These are phyloP conservation scores for Xylaria curta DNA, from an alignment of 495 filamentous ascomycete genomes.

Conservation along the genomic window DNA sequence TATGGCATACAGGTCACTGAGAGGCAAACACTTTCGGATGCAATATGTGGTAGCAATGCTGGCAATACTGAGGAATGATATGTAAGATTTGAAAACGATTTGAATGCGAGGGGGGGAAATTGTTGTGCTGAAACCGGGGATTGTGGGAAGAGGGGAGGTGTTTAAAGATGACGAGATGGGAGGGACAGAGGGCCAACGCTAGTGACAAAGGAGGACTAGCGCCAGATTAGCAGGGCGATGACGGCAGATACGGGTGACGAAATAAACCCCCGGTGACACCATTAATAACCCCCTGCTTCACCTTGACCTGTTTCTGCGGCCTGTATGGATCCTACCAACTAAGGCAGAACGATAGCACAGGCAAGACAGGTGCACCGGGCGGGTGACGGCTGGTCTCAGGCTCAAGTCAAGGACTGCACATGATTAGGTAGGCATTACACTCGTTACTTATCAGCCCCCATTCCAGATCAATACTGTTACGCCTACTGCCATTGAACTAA, in stretches of 20 bases:
- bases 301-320: background rate
- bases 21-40: background rate
- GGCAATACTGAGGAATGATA: conserved; percentile 24
- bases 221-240: conserved; percentile 17
- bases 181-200: conserved; percentile 19
- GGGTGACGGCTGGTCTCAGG: background rate
- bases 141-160: conserved; percentile 30
- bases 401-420: background rate
- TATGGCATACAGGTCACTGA: conserved; percentile 13
- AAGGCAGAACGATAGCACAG: background rate
- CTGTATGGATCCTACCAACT: background rate
- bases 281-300: conserved; percentile 1
- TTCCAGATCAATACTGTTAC: background rate
- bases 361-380: background rate
- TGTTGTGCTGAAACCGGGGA: conserved; percentile 27
- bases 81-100: conserved; percentile 14
- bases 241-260: conserved; percentile 26
- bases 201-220: conserved; percentile 19
- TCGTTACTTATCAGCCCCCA: background rate
- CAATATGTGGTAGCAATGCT: conserved; percentile 15
- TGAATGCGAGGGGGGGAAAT: conserved; percentile 21
- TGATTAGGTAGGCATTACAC: background rate
- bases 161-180: conserved; percentile 31
- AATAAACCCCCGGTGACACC: conserved; percentile 10
- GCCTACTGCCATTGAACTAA: background rate